A percentile compares a stretch with the other conserved stretches of the same genome.
Evolutionary conservation across 2,329 filamentous ascomycete species (phyloP).

Genomic region (Thielaviopsis cerberus): DNA sequence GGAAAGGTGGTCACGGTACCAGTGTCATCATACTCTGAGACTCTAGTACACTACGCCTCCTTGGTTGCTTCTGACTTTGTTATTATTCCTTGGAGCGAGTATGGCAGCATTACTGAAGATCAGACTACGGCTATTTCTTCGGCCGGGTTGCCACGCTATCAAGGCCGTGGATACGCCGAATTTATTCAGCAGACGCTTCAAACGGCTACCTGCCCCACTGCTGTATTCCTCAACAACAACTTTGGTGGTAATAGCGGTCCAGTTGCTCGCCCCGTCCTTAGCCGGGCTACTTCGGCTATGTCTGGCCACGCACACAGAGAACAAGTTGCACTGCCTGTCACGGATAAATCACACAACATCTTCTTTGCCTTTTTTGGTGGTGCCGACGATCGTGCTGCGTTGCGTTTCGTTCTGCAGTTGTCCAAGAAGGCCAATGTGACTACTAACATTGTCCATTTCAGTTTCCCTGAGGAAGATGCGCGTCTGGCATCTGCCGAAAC

Average conservation of each 20-base stretch:
- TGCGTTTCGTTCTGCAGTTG: slow-evolving; percentile 68
- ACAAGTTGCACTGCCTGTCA: slow-evolving; percentile 35
- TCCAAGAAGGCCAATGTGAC: slow-evolving; percentile 63
- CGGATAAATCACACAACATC: slow-evolving; percentile 59
- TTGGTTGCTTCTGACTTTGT: slow-evolving; percentile 56
- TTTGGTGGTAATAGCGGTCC: slow-evolving; percentile 5
- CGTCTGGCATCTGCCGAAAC: neutral
- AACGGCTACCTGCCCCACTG: slow-evolving; percentile 46
- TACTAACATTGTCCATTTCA: slow-evolving; percentile 46
- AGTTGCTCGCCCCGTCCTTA: slow-evolving; percentile 1
- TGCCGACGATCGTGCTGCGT: slow-evolving; percentile 59
- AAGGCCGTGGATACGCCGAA: slow-evolving; percentile 35
- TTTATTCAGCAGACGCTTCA: slow-evolving; percentile 56
- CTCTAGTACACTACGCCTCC: slow-evolving; percentile 49
- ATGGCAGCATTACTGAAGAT: slow-evolving; percentile 54
- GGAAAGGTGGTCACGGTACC: slow-evolving; percentile 68
- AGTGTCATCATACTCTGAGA: slow-evolving; percentile 59
- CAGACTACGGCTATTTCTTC: slow-evolving; percentile 16
- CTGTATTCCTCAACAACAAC: slow-evolving; percentile 59
- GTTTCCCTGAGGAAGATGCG: slow-evolving; percentile 13
- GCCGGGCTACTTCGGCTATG: slow-evolving; percentile 36
- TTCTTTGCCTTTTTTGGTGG: slow-evolving; percentile 79
- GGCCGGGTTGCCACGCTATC: slow-evolving; percentile 1
- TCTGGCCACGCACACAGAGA: slow-evolving; percentile 38
- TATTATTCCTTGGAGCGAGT: slow-evolving; percentile 79